Conservation (phyloP, 768 basidiomycete genomes). For the Boletus tylopilopsis region DNA sequence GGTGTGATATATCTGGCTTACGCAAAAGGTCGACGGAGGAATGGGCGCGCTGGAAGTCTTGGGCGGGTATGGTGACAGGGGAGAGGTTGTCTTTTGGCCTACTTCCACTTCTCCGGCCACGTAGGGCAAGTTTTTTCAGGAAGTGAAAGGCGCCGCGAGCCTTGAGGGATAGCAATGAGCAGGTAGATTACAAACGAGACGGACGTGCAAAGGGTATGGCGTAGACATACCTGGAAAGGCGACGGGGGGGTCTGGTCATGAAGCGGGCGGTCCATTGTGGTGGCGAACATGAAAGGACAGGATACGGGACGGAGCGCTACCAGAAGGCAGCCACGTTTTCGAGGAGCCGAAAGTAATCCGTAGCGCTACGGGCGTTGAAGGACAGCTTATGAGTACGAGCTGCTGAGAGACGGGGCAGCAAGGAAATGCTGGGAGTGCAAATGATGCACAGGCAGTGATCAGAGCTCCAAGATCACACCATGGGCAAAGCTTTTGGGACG, state of each 20-base stretch:
- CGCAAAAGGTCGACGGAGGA: slow-evolving; percentile 34
- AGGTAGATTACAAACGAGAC: slow-evolving; percentile 14
- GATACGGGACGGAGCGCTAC: slow-evolving; percentile 17
- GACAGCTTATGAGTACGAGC: not conserved
- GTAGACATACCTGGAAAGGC: slow-evolving; percentile 28
- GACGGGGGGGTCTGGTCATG: slow-evolving; percentile 21
- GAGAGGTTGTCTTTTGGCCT: slow-evolving; percentile 28
- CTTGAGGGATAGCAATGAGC: slow-evolving; percentile 8
- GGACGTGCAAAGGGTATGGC: not conserved
- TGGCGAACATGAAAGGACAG: slow-evolving; percentile 14
- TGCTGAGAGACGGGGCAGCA: not conserved
- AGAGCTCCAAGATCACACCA: not conserved
- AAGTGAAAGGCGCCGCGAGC: slow-evolving; percentile 37
- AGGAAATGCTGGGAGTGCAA: not conserved
- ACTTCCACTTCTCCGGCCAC: slow-evolving; percentile 30
- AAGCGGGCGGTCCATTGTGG: slow-evolving; percentile 27
- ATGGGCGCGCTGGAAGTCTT: slow-evolving; percentile 24
- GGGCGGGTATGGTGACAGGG: slow-evolving; percentile 21
- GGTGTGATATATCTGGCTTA: slow-evolving; percentile 21
- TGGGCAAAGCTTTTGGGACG: too few relatives aligned
- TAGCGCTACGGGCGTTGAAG: not conserved
- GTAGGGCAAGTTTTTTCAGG: slow-evolving; percentile 35
- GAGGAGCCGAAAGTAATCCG: slow-evolving; percentile 20
- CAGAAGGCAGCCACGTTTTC: slow-evolving; percentile 26
- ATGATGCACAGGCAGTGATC: not conserved